phyloP scores from a whole-genome alignment of 2,329 filamentous ascomycete genomes.

The Trichocomaceae sp. region DNA sequence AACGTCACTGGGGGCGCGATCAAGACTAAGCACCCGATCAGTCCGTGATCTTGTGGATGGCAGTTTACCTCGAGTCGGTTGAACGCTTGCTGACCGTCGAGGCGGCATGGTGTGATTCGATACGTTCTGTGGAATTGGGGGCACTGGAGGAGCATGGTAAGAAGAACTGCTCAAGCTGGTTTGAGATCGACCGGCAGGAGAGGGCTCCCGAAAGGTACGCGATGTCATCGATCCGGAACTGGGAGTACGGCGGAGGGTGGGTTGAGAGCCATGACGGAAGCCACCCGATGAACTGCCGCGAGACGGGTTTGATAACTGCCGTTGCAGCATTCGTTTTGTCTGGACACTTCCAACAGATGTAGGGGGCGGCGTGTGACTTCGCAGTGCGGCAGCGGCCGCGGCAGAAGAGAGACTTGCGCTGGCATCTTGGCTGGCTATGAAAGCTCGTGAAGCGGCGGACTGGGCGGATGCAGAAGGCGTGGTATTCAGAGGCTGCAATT shows the following conservation, averaged over 20 bases:
- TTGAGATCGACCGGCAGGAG: constrained; percentile 42
- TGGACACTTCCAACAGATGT: constrained; percentile 75
- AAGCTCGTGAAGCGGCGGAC: constrained; percentile 74
- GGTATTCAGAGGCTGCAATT: constrained; percentile 53
- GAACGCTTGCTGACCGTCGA: constrained; percentile 46
- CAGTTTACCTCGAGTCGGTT: constrained; percentile 44
- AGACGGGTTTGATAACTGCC: constrained; percentile 66
- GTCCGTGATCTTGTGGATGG: constrained; percentile 34
- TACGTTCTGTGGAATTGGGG: constrained; percentile 57
- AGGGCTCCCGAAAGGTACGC: constrained; percentile 76
- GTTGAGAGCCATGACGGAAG: constrained; percentile 33
- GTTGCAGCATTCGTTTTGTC: constrained; percentile 75
- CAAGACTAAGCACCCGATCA: constrained; percentile 36
- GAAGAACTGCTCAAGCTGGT: constrained; percentile 42
- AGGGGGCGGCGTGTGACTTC: constrained; percentile 68
- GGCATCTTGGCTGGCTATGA: constrained; percentile 60
- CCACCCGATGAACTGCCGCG: constrained; percentile 45
- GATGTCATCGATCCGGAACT: constrained; percentile 82
- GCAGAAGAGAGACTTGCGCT: constrained; percentile 68
- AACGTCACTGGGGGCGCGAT: constrained; percentile 23
- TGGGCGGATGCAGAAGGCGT: constrained; percentile 66
- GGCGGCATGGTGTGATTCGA: constrained; percentile 24
- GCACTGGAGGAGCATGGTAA: constrained; percentile 61
- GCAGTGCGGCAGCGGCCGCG: constrained; percentile 78
- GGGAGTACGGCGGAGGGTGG: constrained; percentile 54